phyloP scores from a whole-genome alignment of 352 stramenopile genomes.

The Phytophthora megakarya region DNA sequence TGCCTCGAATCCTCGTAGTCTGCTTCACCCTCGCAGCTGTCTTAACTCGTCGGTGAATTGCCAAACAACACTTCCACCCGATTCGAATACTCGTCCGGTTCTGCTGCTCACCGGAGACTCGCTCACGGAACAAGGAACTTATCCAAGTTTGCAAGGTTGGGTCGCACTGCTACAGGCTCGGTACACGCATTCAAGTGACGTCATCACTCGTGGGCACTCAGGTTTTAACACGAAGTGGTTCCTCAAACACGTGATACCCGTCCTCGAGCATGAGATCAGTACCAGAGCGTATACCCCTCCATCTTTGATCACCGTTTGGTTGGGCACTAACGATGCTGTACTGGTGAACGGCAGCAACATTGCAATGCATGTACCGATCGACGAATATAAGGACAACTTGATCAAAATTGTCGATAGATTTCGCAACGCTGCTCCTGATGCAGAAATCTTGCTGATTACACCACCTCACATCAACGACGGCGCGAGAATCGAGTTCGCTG shows the following conservation, averaged over 20 bases:
- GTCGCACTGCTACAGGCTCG: constrained; percentile 30
- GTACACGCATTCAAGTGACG: constrained; percentile 39
- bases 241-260: constrained; percentile 33
- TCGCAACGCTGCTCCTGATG: constrained; percentile 5
- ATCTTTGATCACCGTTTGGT: constrained; percentile 48
- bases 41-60: not conserved
- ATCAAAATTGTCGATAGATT: constrained; percentile 26
- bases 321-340: constrained; percentile 63
- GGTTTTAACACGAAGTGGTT: constrained; percentile 48
- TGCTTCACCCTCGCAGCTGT: not conserved
- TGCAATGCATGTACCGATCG: constrained; percentile 45
- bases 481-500: constrained; percentile 5
- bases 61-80: no score
- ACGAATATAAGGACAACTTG: constrained; percentile 48
- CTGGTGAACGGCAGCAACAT: constrained; percentile 22
- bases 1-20: not conserved
- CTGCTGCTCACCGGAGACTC: constrained; percentile 46
- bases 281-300: constrained; percentile 17
- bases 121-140: constrained; percentile 37
- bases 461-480: constrained; percentile 40
- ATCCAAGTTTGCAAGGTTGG: constrained; percentile 32
- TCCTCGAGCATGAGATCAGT: constrained; percentile 38
- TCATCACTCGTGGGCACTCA: constrained; percentile 41
- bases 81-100: constrained; percentile 12
- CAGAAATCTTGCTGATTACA: constrained; percentile 47